Conservation (phyloP, 1,139 yeast genomes). For the Suhomyces anneliseae region DNA sequence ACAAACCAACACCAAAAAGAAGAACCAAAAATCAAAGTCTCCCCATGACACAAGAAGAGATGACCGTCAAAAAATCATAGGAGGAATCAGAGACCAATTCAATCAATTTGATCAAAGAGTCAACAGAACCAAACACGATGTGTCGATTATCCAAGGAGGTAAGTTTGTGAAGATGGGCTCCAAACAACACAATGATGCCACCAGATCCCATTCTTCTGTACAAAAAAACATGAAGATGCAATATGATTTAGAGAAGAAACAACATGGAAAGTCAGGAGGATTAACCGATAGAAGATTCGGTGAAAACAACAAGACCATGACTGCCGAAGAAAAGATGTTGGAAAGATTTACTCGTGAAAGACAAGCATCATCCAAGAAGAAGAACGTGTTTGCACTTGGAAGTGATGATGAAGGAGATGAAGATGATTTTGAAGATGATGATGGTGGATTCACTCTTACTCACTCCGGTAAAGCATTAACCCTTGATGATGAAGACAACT, state of each 20-base stretch:
- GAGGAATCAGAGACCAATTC: slow-evolving; percentile 73
- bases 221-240: slow-evolving; percentile 72
- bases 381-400: slow-evolving; percentile 61
- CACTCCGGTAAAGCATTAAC: slow-evolving; percentile 76
- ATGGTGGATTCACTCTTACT: slow-evolving; percentile 56
- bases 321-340: slow-evolving; percentile 90
- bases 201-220: slow-evolving; percentile 65
- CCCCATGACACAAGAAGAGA: slow-evolving; percentile 73
- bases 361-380: slow-evolving; percentile 54
- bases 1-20: slow-evolving; percentile 63
- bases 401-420: slow-evolving; percentile 68
- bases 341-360: slow-evolving; percentile 90
- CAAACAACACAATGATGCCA: slow-evolving; percentile 39
- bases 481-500: slow-evolving; percentile 31
- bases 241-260: slow-evolving; percentile 60
- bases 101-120: slow-evolving; percentile 85
- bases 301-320: slow-evolving; percentile 69
- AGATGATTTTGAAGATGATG: slow-evolving; percentile 29
- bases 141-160: slow-evolving; percentile 54
- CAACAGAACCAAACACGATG: slow-evolving; percentile 68
- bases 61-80: slow-evolving; percentile 56
- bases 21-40: slow-evolving; percentile 51
- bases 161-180: slow-evolving; percentile 60
- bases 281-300: slow-evolving; percentile 89
- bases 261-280: slow-evolving; percentile 74